phyloP scores from a whole-genome alignment of 2,329 filamentous ascomycete genomes.

The Epichloe coenophiala region DNA sequence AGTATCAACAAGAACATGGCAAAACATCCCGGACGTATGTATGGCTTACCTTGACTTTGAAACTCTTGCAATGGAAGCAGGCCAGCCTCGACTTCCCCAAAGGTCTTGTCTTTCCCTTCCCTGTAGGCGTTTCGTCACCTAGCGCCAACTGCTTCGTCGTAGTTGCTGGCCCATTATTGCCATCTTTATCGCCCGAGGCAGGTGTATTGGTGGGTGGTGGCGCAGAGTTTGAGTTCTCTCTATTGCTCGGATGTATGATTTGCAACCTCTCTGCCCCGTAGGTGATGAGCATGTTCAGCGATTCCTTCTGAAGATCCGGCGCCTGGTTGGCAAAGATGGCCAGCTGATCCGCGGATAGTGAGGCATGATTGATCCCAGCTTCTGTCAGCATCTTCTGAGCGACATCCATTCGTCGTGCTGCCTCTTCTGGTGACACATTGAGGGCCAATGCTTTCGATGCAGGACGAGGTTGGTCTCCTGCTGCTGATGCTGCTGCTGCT shows the following conservation, averaged over 20 bases:
- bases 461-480: constrained; percentile 2
- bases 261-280: constrained; percentile 44
- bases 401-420: constrained; percentile 33
- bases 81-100: constrained; percentile 18
- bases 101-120: constrained; percentile 10
- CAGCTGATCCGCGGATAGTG: constrained; percentile 41
- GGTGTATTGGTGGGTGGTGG: constrained; percentile 12
- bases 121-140: constrained; percentile 4
- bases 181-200: constrained; percentile 9
- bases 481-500: neutral
- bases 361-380: constrained; percentile 36
- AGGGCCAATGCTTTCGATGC: constrained; percentile 14
- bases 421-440: constrained; percentile 30
- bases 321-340: constrained; percentile 47
- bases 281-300: constrained; percentile 40
- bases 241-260: constrained; percentile 39
- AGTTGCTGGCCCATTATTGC: constrained; percentile 11
- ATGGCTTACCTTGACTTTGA: constrained; percentile 24
- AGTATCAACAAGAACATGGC: neutral
- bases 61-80: constrained; percentile 22
- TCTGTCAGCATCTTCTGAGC: constrained; percentile 34
- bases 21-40: too few species aligned
- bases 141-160: constrained; percentile 20
- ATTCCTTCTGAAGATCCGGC: constrained; percentile 39
- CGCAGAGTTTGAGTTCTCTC: constrained; percentile 16